These are phyloP conservation scores for Leccinum truebloodii DNA, from an alignment of 768 basidiomycete genomes.

Conservation along the genomic window DNA sequence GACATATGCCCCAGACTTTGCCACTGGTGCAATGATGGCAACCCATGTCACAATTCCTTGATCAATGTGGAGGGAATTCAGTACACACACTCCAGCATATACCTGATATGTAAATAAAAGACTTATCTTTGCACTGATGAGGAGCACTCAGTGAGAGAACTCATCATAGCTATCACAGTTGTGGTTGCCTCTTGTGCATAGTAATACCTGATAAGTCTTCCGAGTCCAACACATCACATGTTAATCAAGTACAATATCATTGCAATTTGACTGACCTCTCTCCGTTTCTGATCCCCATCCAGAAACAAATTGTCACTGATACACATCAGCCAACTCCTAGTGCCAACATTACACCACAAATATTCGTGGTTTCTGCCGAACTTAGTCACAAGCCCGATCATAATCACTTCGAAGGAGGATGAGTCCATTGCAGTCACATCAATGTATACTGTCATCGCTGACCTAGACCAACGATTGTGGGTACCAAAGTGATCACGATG, in stretches of 20 bases:
- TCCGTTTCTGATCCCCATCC: slow-evolving; percentile 37
- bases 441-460: slow-evolving; percentile 6
- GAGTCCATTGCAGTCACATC: neutral
- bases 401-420: slow-evolving; percentile 36
- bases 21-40: slow-evolving; percentile 37
- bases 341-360: slow-evolving; percentile 76
- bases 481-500: slow-evolving; percentile 56
- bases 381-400: slow-evolving; percentile 59
- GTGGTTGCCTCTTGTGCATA: slow-evolving; percentile 79
- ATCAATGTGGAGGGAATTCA: slow-evolving; percentile 54
- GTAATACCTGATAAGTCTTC: slow-evolving; percentile 61
- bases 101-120: slow-evolving; percentile 8
- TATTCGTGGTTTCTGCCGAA: slow-evolving; percentile 52
- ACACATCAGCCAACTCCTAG: slow-evolving; percentile 73
- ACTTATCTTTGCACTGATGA: slow-evolving; percentile 74
- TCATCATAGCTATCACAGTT: slow-evolving; percentile 63
- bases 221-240: neutral
- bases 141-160: slow-evolving; percentile 66
- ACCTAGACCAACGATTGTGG: slow-evolving; percentile 60
- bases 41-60: slow-evolving; percentile 54
- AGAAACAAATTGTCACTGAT: slow-evolving; percentile 34
- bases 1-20: slow-evolving; percentile 68
- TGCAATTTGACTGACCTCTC: slow-evolving; percentile 41
- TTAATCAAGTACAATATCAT: slow-evolving; percentile 6
- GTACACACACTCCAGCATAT: slow-evolving; percentile 14